Conservation (phyloP, 352 stramenopile species). For the Aphanomyces cochlioides region DNA sequence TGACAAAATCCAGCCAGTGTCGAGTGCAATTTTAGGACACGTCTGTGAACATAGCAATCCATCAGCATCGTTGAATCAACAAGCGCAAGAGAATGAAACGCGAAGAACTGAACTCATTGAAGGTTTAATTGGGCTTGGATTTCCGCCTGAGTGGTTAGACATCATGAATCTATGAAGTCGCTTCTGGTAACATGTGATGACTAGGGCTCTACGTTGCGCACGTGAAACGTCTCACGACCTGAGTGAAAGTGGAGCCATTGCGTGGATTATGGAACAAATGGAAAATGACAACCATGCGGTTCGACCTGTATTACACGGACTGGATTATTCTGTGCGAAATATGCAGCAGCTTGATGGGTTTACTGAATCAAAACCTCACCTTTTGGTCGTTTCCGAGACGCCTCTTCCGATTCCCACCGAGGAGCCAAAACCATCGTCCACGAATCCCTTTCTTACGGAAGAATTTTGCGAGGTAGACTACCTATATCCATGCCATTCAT, state of each 20-base stretch:
- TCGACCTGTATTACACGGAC: background rate
- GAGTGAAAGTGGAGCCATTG: slow-evolving; percentile 68
- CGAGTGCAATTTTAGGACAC: slow-evolving; percentile 35
- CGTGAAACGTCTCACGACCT: slow-evolving; percentile 43
- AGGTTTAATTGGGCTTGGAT: slow-evolving; percentile 75
- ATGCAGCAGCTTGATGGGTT: slow-evolving; percentile 23
- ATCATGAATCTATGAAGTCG: slow-evolving; percentile 20
- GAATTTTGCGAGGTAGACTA: slow-evolving; percentile 15
- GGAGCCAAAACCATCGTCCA: background rate
- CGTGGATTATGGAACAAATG: slow-evolving; percentile 90
- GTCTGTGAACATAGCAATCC: slow-evolving; percentile 31
- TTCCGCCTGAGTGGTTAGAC: slow-evolving; percentile 66
- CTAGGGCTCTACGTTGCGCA: slow-evolving; percentile 53
- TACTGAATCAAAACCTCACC: no score
- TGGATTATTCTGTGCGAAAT: background rate
- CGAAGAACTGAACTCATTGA: slow-evolving; percentile 58
- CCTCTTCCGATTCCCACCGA: background rate
- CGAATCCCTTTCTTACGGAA: slow-evolving; percentile 14
- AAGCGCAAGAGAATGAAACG: slow-evolving; percentile 32
- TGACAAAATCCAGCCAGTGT: slow-evolving; percentile 44
- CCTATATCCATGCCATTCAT: background rate
- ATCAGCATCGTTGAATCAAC: slow-evolving; percentile 7
- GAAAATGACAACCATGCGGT: slow-evolving; percentile 50
- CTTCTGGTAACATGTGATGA: slow-evolving; percentile 23
- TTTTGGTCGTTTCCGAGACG: background rate